phyloP scores from a whole-genome alignment of 768 basidiomycete genomes.

The Lactifluus volemus region DNA sequence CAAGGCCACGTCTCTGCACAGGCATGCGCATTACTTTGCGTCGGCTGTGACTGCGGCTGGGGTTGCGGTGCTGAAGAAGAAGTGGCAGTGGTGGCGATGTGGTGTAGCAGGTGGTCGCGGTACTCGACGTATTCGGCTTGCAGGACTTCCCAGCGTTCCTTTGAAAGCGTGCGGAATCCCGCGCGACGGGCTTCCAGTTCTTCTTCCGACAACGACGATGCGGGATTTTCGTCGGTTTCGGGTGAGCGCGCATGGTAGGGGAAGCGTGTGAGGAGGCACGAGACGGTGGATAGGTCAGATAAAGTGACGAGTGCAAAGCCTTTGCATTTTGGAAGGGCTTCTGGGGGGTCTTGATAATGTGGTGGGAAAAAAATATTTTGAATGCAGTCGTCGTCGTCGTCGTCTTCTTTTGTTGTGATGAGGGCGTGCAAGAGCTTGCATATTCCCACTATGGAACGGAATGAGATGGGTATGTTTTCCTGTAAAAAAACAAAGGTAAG shows the following conservation, averaged over 20 bases:
- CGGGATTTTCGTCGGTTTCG: not conserved
- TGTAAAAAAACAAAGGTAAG: constrained; percentile 23
- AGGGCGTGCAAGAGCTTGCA: constrained; percentile 30
- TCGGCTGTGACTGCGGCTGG: not conserved
- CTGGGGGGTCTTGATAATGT: constrained; percentile 55
- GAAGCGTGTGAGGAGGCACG: constrained; percentile 43
- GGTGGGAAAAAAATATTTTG: constrained; percentile 51
- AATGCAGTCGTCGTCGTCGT: constrained; percentile 23
- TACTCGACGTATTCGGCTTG: constrained; percentile 64
- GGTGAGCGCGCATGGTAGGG: constrained; percentile 41
- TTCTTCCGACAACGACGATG: not conserved
- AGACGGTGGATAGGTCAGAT: constrained; percentile 30
- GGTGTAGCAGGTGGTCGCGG: constrained; percentile 44
- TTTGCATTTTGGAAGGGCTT: constrained; percentile 50
- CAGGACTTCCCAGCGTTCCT: constrained; percentile 51
- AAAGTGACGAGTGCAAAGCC: constrained; percentile 70
- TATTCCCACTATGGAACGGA: constrained; percentile 44
- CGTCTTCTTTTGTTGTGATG: not conserved
- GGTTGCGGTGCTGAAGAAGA: not conserved
- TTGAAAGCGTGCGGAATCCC: constrained; percentile 51
- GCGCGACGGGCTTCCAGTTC: constrained; percentile 42
- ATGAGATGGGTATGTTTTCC: constrained; percentile 61
- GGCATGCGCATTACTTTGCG: no score
- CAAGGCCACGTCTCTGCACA: no score
- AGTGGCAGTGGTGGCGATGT: not conserved